Conservation (phyloP, 106 monocot species). For the Acorus calamus region DNA sequence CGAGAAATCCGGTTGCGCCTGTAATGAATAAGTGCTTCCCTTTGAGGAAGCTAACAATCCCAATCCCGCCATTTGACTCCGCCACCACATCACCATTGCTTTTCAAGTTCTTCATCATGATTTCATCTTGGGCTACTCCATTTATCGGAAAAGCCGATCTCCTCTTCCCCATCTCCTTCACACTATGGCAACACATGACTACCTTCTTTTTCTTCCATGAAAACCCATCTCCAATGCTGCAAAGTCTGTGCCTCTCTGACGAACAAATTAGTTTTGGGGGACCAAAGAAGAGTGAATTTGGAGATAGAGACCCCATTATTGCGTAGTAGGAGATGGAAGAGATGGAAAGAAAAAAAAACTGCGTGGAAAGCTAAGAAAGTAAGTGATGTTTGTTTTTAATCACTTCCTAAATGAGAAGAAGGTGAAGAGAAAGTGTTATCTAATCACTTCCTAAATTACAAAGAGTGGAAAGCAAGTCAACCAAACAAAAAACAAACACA, state of each 20-base stretch:
- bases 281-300: constrained; percentile 6
- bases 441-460: constrained; percentile 17
- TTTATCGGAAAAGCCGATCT: too few species aligned
- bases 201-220: too few species aligned
- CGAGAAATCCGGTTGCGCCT: constrained; percentile 93
- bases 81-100: not conserved
- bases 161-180: too few species aligned
- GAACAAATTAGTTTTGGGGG: constrained; percentile 3
- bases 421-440: constrained; percentile 7
- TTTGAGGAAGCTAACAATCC: constrained; percentile 50
- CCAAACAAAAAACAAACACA: constrained; percentile 10
- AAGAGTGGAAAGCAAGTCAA: constrained; percentile 21
- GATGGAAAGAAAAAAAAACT: not conserved
- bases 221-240: too few species aligned
- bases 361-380: too few species aligned
- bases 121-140: constrained; percentile 5
- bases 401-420: constrained; percentile 1
- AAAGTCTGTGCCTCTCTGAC: too few species aligned
- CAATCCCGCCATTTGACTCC: constrained; percentile 35
- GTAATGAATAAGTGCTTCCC: constrained; percentile 72
- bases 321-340: constrained; percentile 3
- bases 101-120: constrained; percentile 3
- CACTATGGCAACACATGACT: too few species aligned
- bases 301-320: constrained; percentile 28
- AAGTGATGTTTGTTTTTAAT: not conserved